phyloP scores from a whole-genome alignment of 2,329 filamentous ascomycete species.

The Anthostomella pinea region DNA sequence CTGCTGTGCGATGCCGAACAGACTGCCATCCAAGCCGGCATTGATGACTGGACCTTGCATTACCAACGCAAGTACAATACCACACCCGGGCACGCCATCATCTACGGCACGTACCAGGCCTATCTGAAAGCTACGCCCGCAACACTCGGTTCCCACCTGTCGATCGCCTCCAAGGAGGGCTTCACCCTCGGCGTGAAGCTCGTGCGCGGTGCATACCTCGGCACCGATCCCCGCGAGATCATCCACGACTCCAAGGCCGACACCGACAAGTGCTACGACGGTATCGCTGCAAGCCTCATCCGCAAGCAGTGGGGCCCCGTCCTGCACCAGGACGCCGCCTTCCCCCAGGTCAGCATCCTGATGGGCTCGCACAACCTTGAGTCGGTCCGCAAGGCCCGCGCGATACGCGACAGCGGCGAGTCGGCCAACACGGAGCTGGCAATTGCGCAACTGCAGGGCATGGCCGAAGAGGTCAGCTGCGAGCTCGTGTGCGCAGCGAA shows the following conservation, averaged over 20 bases:
- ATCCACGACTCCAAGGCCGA: slow-evolving; percentile 71
- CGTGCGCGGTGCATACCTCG: slow-evolving; percentile 72
- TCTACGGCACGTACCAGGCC: slow-evolving; percentile 80
- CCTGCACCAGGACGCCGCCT: slow-evolving; percentile 44
- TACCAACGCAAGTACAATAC: slow-evolving; percentile 77
- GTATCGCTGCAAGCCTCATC: slow-evolving; percentile 65
- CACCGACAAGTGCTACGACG: slow-evolving; percentile 72
- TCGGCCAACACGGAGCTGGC: slow-evolving; percentile 43
- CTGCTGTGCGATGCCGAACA: slow-evolving; percentile 88
- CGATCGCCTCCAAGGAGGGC: slow-evolving; percentile 52
- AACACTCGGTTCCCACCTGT: slow-evolving; percentile 59
- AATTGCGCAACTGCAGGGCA: slow-evolving; percentile 85
- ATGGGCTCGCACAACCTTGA: slow-evolving; percentile 80
- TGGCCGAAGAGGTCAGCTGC: slow-evolving; percentile 89
- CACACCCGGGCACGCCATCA: slow-evolving; percentile 56
- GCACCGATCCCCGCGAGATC: slow-evolving; percentile 64
- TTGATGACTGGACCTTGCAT: slow-evolving; percentile 75
- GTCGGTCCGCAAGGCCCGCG: slow-evolving; percentile 60
- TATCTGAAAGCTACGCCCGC: slow-evolving; percentile 65
- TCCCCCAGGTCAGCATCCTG: slow-evolving; percentile 62
- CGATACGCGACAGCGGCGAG: slow-evolving; percentile 45
- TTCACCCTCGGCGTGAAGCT: slow-evolving; percentile 73
- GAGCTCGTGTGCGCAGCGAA: slow-evolving; percentile 43
- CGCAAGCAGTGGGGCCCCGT: slow-evolving; percentile 57
- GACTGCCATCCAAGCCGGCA: slow-evolving; percentile 71